Percentiles rank a stretch among this genome's conserved stretches.
phyloP scores from a whole-genome alignment of 225 moss, liverwort and hornwort genomes.

The Sphagnum contortum region DNA sequence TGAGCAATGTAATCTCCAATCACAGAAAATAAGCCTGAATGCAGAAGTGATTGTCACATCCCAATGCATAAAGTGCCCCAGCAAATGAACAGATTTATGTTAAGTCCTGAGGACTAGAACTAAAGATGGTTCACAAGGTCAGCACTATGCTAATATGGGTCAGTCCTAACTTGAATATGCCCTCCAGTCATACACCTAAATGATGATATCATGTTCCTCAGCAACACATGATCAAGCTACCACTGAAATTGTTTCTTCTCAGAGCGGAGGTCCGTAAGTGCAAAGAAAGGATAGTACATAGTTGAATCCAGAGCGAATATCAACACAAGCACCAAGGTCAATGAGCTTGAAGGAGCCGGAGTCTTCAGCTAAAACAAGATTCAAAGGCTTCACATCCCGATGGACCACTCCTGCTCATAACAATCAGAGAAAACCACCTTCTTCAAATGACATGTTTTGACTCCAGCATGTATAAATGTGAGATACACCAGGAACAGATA shows the following conservation, averaged over 20 bases:
- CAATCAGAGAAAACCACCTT: not conserved
- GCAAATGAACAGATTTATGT: constrained; percentile 6
- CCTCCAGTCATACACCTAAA: no score
- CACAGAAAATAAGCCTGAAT: not conserved
- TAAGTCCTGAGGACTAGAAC: constrained; percentile 1
- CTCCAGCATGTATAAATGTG: no score
- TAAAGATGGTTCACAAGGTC: not conserved
- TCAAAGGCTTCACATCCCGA: constrained; percentile 86
- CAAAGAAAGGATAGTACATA: constrained; percentile 36
- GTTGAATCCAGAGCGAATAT: constrained; percentile 88
- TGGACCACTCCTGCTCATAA: constrained; percentile 73
- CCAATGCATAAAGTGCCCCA: not conserved
- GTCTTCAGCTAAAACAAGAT: constrained; percentile 70
- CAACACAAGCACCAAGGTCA: constrained; percentile 91
- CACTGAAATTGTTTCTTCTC: no score
- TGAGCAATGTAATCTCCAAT: no score
- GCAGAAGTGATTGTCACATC: not conserved
- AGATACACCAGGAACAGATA: not conserved
- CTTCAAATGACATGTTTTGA: not conserved
- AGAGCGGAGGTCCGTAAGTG: constrained; percentile 1
- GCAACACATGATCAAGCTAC: no score
- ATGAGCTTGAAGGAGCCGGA: constrained; percentile 81
- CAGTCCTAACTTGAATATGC: no score
- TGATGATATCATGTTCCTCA: no score
- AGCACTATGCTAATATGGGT: no score